phyloP scores from a whole-genome alignment of 768 basidiomycete species.

The Calocybe cyanea region DNA sequence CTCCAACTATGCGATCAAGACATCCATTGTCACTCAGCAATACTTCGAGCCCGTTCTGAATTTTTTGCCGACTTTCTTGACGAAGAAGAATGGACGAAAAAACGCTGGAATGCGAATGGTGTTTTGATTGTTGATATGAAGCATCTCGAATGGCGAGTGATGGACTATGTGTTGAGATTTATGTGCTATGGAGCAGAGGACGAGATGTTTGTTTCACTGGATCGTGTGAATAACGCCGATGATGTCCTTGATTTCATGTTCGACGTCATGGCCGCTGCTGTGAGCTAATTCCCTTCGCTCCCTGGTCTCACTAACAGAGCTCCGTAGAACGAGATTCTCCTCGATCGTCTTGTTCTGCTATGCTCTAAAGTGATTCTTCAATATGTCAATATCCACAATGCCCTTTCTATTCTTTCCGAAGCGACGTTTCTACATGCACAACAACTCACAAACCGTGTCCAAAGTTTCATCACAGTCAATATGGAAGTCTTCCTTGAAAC shows the following conservation, averaged over 20 bases:
- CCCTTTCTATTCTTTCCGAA: constrained; percentile 74
- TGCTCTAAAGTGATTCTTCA: constrained; percentile 76
- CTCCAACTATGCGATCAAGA: constrained; percentile 65
- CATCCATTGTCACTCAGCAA: constrained; percentile 62
- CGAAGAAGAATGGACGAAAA: constrained; percentile 74
- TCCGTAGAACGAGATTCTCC: constrained; percentile 75
- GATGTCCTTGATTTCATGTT: constrained; percentile 85
- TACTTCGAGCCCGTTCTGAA: constrained; percentile 79
- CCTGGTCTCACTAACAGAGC: constrained; percentile 3
- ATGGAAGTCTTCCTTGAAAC: constrained; percentile 85
- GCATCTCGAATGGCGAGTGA: constrained; percentile 70
- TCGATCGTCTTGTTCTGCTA: constrained; percentile 80
- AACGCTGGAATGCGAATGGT: constrained; percentile 51
- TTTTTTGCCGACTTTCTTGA: constrained; percentile 86
- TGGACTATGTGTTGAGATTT: constrained; percentile 73
- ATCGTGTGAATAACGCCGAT: constrained; percentile 62
- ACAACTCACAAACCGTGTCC: constrained; percentile 64
- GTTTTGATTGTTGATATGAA: constrained; percentile 61
- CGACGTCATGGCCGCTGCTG: constrained; percentile 80
- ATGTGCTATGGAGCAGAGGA: constrained; percentile 69
- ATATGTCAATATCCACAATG: constrained; percentile 69
- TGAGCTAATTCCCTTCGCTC: constrained; percentile 30
- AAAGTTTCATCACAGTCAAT: constrained; percentile 78
- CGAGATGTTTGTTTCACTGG: constrained; percentile 69
- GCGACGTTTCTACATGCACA: constrained; percentile 74